phyloP scores from a whole-genome alignment of 345 rosid species.

The Salix dunnii region DNA sequence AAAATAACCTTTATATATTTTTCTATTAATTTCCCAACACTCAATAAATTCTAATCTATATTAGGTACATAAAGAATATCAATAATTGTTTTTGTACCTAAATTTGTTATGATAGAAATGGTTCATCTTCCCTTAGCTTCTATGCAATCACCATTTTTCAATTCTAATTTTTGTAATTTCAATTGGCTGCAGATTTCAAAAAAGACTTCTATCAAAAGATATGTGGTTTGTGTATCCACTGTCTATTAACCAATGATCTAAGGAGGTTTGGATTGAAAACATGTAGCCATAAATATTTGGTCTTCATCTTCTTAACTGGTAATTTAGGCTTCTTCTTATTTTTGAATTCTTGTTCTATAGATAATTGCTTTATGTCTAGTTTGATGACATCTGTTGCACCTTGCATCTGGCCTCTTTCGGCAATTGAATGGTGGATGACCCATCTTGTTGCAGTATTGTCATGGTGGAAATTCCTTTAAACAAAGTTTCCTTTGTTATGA shows the following conservation, averaged over 20 bases:
- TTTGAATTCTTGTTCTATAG: too few species aligned
- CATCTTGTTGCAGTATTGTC: too few species aligned
- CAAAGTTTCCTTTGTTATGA: too few species aligned
- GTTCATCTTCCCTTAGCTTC: background rate
- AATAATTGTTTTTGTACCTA: background rate
- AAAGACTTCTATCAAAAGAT: background rate
- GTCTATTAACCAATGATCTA: background rate
- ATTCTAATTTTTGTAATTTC: background rate
- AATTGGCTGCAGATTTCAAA: background rate
- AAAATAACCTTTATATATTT: constrained; percentile 2
- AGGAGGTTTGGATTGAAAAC: too few species aligned
- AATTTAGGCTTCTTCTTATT: too few species aligned
- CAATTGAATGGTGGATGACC: too few species aligned
- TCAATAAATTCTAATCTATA: constrained; percentile 10
- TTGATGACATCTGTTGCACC: too few species aligned
- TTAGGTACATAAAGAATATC: background rate
- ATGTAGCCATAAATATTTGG: too few species aligned
- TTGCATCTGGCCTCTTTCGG: too few species aligned
- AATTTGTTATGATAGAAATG: background rate
- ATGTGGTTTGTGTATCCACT: background rate
- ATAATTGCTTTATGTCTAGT: too few species aligned
- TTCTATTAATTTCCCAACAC: constrained; percentile 6
- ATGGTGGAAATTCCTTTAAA: too few species aligned
- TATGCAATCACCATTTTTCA: background rate
- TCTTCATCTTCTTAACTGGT: too few species aligned